Percentiles rank a stretch among this genome's conserved stretches.
These are phyloP conservation scores for Alectoria sarmentosa DNA, from an alignment of 495 filamentous ascomycete genomes.

Conservation along the genomic window DNA sequence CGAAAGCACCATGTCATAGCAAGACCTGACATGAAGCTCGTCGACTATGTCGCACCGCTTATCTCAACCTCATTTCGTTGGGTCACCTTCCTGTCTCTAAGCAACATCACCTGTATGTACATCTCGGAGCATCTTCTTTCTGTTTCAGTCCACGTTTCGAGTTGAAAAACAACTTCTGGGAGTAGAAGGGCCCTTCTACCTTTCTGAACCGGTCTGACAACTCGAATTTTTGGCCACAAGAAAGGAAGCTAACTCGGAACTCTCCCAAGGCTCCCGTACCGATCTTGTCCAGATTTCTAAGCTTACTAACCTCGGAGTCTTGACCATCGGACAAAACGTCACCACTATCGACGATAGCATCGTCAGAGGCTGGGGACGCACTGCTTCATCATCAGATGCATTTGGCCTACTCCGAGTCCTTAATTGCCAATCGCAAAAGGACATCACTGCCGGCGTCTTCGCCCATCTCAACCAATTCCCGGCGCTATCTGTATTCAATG, in stretches of 20 bases:
- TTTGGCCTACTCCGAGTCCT: constrained; percentile 28
- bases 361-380: constrained; percentile 26
- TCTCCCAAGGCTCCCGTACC: constrained; percentile 14
- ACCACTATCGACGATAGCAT: constrained; percentile 14
- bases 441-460: constrained; percentile 23
- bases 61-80: constrained; percentile 21
- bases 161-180: background rate
- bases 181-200: too few relatives aligned
- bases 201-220: too few relatives aligned
- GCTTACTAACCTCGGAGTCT: constrained; percentile 25
- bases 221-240: too few relatives aligned
- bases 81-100: constrained; percentile 27
- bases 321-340: constrained; percentile 23
- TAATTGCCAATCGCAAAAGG: constrained; percentile 17
- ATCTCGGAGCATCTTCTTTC: background rate
- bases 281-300: constrained; percentile 25
- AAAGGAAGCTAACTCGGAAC: too few relatives aligned
- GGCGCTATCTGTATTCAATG: constrained; percentile 19
- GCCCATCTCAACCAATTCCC: constrained; percentile 26
- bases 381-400: constrained; percentile 20
- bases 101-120: constrained; percentile 19
- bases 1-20: constrained; percentile 18
- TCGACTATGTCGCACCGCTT: constrained; percentile 22
- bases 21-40: constrained; percentile 17
- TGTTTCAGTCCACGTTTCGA: background rate